Evolutionary conservation across 768 basidiomycete genomes (phyloP).

Genomic region (Trametes sanguinea): DNA sequence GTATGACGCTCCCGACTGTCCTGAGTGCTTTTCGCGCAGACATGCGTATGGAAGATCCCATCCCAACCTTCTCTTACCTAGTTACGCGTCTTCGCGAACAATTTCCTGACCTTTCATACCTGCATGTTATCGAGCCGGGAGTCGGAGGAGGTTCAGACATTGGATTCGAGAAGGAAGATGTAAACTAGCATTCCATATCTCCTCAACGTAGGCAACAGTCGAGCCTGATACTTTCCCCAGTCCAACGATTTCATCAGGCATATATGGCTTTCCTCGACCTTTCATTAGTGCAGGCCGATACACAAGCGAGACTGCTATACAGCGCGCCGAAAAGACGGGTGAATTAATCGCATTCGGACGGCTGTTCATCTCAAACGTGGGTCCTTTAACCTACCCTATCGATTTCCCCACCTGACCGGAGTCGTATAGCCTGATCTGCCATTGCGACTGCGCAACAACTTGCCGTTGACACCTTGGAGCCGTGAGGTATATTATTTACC

Average conservation of each 20-base stretch:
- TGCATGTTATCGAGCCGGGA: slow-evolving; percentile 36
- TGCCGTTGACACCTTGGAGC: slow-evolving; percentile 7
- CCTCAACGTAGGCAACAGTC: background rate
- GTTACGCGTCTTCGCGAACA: slow-evolving; percentile 6
- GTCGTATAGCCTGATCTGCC: slow-evolving; percentile 16
- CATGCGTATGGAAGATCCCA: slow-evolving; percentile 56
- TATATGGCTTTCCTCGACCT: slow-evolving; percentile 25
- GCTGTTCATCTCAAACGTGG: slow-evolving; percentile 29
- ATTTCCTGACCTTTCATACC: slow-evolving; percentile 19
- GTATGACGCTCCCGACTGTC: background rate
- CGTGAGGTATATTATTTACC: slow-evolving; percentile 10
- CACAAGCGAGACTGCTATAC: slow-evolving; percentile 25
- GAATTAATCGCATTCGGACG: slow-evolving; percentile 30
- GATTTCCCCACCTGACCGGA: background rate
- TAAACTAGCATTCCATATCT: background rate
- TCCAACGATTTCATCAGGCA: slow-evolving; percentile 29
- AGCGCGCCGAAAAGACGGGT: slow-evolving; percentile 20
- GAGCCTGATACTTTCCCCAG: background rate
- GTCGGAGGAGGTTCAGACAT: background rate
- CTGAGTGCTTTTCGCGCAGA: slow-evolving; percentile 19
- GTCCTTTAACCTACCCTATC: background rate
- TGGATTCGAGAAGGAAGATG: background rate
- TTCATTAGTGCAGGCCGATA: slow-evolving; percentile 30
- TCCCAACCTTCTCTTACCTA: slow-evolving; percentile 51
- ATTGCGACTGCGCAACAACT: slow-evolving; percentile 10